phyloP scores from a whole-genome alignment of 2,329 filamentous ascomycete genomes.

The Penicillium corylophilum region DNA sequence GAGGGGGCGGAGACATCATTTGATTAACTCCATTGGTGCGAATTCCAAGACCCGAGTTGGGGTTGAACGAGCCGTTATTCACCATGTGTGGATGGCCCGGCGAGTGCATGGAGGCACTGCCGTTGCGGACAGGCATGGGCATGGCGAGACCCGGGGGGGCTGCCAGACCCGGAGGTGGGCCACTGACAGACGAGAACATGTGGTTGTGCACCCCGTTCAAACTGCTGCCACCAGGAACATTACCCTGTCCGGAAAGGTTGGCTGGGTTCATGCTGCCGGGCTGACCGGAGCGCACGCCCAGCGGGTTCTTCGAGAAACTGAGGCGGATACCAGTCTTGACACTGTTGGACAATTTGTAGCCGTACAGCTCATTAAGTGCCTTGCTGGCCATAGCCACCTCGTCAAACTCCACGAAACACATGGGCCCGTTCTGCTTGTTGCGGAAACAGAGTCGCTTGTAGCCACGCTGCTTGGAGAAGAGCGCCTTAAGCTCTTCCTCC shows the following conservation, averaged over 20 bases:
- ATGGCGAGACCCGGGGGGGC: slow-evolving; percentile 69
- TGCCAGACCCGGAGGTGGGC: slow-evolving; percentile 78
- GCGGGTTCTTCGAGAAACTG: slow-evolving; percentile 95
- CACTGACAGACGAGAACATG: slow-evolving; percentile 66
- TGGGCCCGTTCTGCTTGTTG: slow-evolving; percentile 91
- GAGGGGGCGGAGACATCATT: slow-evolving; percentile 32
- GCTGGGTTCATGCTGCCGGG: slow-evolving; percentile 53
- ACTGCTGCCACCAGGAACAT: slow-evolving; percentile 59
- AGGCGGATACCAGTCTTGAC: slow-evolving; percentile 91
- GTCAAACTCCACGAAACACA: slow-evolving; percentile 99
- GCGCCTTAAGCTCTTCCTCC: slow-evolving; percentile 89
- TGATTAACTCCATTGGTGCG: slow-evolving; percentile 34
- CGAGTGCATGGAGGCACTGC: slow-evolving; percentile 30
- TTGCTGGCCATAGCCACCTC: slow-evolving; percentile 90
- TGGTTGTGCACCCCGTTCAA: slow-evolving; percentile 55
- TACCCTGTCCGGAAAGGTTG: slow-evolving; percentile 52
- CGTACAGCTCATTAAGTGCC: slow-evolving; percentile 85
- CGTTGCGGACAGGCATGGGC: slow-evolving; percentile 35
- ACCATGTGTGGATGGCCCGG: slow-evolving; percentile 31
- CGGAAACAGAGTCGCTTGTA: slow-evolving; percentile 95
- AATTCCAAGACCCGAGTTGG: slow-evolving; percentile 41
- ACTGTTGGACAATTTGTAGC: slow-evolving; percentile 82
- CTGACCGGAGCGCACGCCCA: slow-evolving; percentile 83
- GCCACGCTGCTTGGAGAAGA: slow-evolving; percentile 90
- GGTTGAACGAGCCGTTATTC: slow-evolving; percentile 33